Evolutionary conservation across 2,329 filamentous ascomycete species (phyloP), one percentile per base, ranked within the genome.

Genomic region (Niveomyces coronatus): DNA sequence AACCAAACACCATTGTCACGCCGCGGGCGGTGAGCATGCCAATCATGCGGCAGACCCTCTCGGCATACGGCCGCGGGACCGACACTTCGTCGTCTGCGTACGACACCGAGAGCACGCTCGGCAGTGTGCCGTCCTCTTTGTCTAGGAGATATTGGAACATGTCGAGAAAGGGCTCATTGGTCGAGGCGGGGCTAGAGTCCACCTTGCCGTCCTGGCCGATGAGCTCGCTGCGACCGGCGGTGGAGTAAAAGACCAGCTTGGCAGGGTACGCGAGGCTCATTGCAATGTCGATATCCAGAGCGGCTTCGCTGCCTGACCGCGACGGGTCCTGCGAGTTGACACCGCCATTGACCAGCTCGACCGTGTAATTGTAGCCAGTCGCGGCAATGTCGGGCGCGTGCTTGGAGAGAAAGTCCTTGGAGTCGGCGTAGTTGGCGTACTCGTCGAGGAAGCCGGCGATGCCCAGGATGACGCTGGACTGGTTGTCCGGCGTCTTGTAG

Each of bases 81-180:
- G 65, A 64, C 34, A 71, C 61, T 55, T 78, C 74, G 45, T 76
- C 68, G 46, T 77, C 73, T 11, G 65, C 70, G 49, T 77, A 79
- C 11, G 70, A 74, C 15, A 74, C 65, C 32, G 68, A 70, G 10
- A 79, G 61, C 3, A 77, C 67, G 36, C 73, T 70, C 1, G 75
- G 74, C 10, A 76, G 49, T 15, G 64, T 52, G 11, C 56, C 51
- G 32, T 69, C 63, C 1, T 57, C 50, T 42, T 63, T 58, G 16
- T 47, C 53, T 2, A 76, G 57, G 7, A 78, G 54, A 42, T 67
- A 63, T 39, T 71, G 58, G 11, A 76, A 56, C 45, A 72, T 68
- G 26, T 69, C 64, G 4, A 77, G 54, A 44, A 72, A 78, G 0
- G 74, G 74, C 52, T 78, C 74, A 49, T 78, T 77, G 43, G 63